Evolutionary conservation across 1,284 basidiomycete species (phyloP).

Genomic region (Rhodotorula glutinis): DNA sequence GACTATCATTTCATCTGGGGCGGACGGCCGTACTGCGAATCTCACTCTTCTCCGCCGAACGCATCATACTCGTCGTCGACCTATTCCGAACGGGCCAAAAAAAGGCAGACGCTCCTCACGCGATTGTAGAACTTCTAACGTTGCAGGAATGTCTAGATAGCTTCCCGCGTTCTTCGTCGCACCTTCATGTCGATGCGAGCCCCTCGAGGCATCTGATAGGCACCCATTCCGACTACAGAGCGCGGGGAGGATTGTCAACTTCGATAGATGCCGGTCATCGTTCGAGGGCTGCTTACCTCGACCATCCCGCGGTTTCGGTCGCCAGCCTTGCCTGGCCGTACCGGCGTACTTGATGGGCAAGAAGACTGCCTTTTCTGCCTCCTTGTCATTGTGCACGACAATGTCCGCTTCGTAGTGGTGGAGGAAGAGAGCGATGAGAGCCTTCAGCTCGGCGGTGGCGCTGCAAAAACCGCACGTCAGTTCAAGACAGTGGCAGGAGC

Average conservation of each 20-base stretch:
- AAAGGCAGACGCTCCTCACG: constrained; percentile 33
- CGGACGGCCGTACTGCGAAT: constrained; percentile 43
- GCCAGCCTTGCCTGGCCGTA: neutral
- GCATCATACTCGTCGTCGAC: neutral
- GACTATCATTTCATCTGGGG: constrained; percentile 45
- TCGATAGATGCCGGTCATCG: too few species aligned
- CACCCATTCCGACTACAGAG: constrained; percentile 24
- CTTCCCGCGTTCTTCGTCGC: too few species aligned
- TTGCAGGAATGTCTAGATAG: too few species aligned
- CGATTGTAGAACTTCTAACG: neutral
- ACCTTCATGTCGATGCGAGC: too few species aligned
- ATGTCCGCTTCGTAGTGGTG: constrained; percentile 21
- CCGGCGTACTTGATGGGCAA: neutral
- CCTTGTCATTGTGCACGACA: neutral
- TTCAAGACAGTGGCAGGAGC: neutral
- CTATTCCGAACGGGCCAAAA: constrained; percentile 12
- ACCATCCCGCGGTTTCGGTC: constrained; percentile 1
- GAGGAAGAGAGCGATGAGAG: constrained; percentile 23
- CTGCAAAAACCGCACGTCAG: constrained; percentile 6
- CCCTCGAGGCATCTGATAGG: constrained; percentile 8
- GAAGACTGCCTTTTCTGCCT: neutral
- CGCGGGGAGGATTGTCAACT: neutral
- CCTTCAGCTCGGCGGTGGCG: constrained; percentile 35
- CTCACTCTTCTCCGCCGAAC: constrained; percentile 27
- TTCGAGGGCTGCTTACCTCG: constrained; percentile 24